These are phyloP conservation scores for Metarhizium album DNA, from an alignment of 2,329 filamentous ascomycete species.

Conservation along the genomic window DNA sequence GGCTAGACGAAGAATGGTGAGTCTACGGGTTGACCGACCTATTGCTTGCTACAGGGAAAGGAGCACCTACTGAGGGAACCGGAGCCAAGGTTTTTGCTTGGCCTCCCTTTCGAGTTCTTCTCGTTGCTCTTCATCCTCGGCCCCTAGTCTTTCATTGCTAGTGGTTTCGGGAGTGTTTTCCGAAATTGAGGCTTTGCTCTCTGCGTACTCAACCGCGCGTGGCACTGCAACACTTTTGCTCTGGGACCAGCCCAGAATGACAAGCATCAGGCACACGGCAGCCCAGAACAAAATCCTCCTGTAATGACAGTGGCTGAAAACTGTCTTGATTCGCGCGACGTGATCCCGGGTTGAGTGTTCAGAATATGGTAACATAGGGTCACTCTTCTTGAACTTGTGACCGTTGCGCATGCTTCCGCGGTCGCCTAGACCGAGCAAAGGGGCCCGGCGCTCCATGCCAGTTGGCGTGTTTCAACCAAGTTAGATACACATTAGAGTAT, in stretches of 20 bases:
- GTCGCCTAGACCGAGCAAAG: conserved; percentile 24
- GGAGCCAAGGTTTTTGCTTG: conserved; percentile 28
- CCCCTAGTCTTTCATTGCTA: background rate
- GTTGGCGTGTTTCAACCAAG: background rate
- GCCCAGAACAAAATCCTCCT: conserved; percentile 42
- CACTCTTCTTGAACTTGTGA: conserved; percentile 19
- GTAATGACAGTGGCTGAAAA: conserved; percentile 42
- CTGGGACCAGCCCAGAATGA: conserved; percentile 30
- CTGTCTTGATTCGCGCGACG: conserved; percentile 29
- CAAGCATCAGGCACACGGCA: conserved; percentile 28
- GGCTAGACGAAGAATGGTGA: conserved; percentile 34
- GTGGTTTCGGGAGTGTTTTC: background rate
- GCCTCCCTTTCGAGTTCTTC: conserved; percentile 20
- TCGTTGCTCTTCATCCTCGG: conserved; percentile 18
- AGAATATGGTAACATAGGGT: conserved; percentile 23
- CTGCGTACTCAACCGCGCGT: conserved; percentile 3
- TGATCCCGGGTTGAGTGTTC: conserved; percentile 23
- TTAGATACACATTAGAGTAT: background rate
- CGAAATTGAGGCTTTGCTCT: background rate
- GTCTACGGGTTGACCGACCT: background rate
- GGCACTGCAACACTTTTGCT: conserved; percentile 13
- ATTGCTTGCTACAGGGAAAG: background rate
- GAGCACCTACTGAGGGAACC: conserved; percentile 27
- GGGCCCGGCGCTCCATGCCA: conserved; percentile 18
- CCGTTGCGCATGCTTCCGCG: conserved; percentile 20